A percentile compares a stretch with the other conserved stretches of the same genome.
Conservation (phyloP, 495 filamentous ascomycete species). For the Chlorociboria aeruginascens region DNA sequence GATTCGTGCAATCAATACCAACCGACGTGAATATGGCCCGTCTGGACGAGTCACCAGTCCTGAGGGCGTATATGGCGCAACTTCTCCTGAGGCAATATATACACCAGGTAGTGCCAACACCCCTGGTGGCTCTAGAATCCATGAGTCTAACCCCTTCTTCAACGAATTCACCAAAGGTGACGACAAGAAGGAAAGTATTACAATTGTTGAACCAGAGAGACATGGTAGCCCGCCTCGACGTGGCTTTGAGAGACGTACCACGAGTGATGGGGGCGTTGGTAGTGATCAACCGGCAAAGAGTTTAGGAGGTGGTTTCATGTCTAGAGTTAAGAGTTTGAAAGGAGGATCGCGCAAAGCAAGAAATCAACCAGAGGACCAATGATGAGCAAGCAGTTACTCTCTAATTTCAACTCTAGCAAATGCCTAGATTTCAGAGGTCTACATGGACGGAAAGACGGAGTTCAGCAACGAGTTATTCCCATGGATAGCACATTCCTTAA, state of each 20-base stretch:
- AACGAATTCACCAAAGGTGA: slow-evolving; percentile 66
- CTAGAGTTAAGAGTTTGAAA: slow-evolving; percentile 79
- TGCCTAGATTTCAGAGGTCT: too few relatives aligned
- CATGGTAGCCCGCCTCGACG: slow-evolving; percentile 46
- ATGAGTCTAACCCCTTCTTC: slow-evolving; percentile 76
- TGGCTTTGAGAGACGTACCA: slow-evolving; percentile 48
- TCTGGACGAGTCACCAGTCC: slow-evolving; percentile 41
- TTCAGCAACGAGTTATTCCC: too few relatives aligned
- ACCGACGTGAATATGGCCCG: slow-evolving; percentile 37
- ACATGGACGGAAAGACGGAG: too few relatives aligned
- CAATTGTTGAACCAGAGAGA: slow-evolving; percentile 35
- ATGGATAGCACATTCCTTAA: too few relatives aligned
- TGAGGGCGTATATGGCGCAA: slow-evolving; percentile 26
- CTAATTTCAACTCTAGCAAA: too few relatives aligned
- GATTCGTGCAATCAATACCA: slow-evolving; percentile 55
- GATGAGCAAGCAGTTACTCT: too few relatives aligned
- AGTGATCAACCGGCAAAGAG: slow-evolving; percentile 31
- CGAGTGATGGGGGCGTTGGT: slow-evolving; percentile 43
- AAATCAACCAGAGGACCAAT: background rate
- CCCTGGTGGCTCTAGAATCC: slow-evolving; percentile 18
- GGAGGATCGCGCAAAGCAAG: slow-evolving; percentile 29
- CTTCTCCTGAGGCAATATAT: slow-evolving; percentile 26
- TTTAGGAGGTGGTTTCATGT: slow-evolving; percentile 57
- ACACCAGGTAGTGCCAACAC: slow-evolving; percentile 18
- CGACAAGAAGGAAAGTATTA: slow-evolving; percentile 55